Conservation (phyloP, 179 eudicot genomes). For the Camellia oleifera region DNA sequence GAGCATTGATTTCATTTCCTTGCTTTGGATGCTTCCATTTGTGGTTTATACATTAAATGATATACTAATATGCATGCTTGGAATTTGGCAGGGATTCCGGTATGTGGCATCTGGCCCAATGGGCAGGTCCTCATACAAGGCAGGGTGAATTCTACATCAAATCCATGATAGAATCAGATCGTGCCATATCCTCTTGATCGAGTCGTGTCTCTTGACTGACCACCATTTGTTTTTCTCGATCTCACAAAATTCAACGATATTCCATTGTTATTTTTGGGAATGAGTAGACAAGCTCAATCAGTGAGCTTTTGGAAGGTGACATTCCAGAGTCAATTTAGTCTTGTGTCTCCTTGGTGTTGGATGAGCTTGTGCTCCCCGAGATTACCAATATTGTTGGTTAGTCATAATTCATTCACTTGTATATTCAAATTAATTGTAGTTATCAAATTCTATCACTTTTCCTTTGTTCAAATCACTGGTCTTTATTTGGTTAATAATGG, state of each 20-base stretch:
- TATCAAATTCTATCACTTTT: no score
- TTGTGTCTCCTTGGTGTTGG: no score
- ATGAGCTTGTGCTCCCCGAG: no score
- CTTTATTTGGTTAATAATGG: no score
- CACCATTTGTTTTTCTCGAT: background rate
- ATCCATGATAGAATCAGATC: constrained; percentile 83
- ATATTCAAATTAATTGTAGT: no score
- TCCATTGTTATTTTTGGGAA: background rate
- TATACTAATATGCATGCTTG: background rate
- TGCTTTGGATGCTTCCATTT: background rate
- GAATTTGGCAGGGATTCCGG: constrained; percentile 67
- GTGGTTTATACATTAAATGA: background rate
- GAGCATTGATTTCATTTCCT: background rate
- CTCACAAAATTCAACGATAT: background rate
- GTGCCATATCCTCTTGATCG: constrained; percentile 53
- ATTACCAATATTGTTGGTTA: no score
- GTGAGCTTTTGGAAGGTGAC: background rate
- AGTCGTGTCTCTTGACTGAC: background rate
- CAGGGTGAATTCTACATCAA: constrained; percentile 90
- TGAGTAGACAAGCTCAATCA: background rate
- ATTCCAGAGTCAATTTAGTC: no score
- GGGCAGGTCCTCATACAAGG: constrained; percentile 93
- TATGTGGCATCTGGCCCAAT: constrained; percentile 94
- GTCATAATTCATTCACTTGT: no score
- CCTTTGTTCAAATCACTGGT: no score